Base-by-base conservation (phyloP, 495 filamentous ascomycete genomes). In the Clavariopsis aquatica region DNA sequence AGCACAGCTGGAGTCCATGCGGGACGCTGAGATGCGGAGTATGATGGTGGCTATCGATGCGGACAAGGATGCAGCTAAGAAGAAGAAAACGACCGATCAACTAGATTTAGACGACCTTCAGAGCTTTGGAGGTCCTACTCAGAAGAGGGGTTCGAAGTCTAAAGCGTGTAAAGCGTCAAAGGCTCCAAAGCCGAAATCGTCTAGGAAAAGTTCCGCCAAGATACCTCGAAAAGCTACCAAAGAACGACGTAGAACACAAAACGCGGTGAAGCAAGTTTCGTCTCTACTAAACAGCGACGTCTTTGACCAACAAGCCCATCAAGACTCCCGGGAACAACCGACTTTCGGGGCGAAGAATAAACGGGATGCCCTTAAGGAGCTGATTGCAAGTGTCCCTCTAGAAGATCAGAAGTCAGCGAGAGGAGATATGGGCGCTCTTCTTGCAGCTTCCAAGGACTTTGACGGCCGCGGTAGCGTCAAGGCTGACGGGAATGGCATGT, bases 361-460 rank as follows among this genome's bases (percentile, higher is more conserved):
- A 24, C 29, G 59, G 7, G 60, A 72, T 13, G 71, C 73, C 23
- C 51, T 76, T 41, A 71, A 69, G 53, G 53, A 69, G 57, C 51
- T 77, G 29, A 71, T 77, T 51, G 72, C 74, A 1, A 68, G 65
- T 26, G 57, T 77, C 0, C 70, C 74, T 1, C 13, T 28, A 10
- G 67, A 68, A 8, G 43, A 64, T 24, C 24, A 53, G 28, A 65
- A 66, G n/a, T 24, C 60, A 4, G 69, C 67, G 1, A 31, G 51
- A 5, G 17, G n/a, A 1, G 72, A 74, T 56, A 71, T 59, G 52
- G 22, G 31, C 41, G 36, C 24, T 26, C 59, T 71, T 9, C 12
- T 68, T 28, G 57, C 49, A 27, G 82, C 79, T 0, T 75, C 75
- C 2, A 76, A 66, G 38, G 75, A 74, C 19, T 83, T 85, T 51